phyloP scores from a whole-genome alignment of 1,284 basidiomycete species.

The Ustilago nuda region DNA sequence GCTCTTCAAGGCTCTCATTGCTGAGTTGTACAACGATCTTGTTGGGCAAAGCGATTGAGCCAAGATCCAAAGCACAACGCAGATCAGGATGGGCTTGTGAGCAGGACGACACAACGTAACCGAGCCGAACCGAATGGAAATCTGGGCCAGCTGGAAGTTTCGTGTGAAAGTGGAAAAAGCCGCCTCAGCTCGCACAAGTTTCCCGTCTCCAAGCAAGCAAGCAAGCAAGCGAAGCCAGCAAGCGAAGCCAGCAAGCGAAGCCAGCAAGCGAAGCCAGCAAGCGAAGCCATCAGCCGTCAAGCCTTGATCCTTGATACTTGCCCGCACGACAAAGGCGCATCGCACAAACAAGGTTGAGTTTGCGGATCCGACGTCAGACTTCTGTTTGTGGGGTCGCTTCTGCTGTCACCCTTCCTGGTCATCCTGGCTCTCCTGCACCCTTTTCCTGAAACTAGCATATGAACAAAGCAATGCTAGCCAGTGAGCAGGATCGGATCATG shows the following conservation, averaged over 20 bases:
- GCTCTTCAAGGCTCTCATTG: too few species aligned
- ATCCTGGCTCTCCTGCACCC: not conserved
- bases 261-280: too few species aligned
- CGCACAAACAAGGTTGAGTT: not conserved
- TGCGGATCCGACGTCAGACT: not conserved
- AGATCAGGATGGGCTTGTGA: not conserved
- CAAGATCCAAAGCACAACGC: too few species aligned
- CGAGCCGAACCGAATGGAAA: not conserved
- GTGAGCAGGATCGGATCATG: too few species aligned
- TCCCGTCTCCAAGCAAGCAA: not conserved
- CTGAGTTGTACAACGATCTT: too few species aligned
- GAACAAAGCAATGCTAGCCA: too few species aligned
- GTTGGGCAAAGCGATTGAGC: too few species aligned
- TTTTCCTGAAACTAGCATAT: not conserved
- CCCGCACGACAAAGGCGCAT: not conserved
- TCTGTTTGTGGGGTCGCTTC: not conserved
- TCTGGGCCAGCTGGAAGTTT: not conserved
- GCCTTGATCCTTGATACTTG: not conserved
- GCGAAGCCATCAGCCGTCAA: not conserved
- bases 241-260: too few species aligned
- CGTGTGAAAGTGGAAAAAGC: not conserved
- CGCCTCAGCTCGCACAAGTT: not conserved
- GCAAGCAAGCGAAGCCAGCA: too few species aligned
- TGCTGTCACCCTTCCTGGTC: not conserved
- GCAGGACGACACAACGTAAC: not conserved